Percentiles rank a stretch among this genome's conserved stretches.
Conservation (phyloP, 2,329 filamentous ascomycete genomes). For the Myriosclerotinia duriaeana region DNA sequence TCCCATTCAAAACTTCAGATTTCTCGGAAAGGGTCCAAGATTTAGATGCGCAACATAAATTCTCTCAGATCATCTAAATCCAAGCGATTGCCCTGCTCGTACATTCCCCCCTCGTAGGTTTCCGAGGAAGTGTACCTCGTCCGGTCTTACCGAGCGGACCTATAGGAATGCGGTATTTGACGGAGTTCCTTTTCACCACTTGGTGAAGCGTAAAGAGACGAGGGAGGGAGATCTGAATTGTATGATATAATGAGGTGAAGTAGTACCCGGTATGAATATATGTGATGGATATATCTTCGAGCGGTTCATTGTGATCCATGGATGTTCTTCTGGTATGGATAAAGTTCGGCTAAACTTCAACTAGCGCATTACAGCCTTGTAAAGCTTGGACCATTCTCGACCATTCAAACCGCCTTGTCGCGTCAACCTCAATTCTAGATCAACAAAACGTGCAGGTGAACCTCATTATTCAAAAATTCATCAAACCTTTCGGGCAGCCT, state of each 20-base stretch:
- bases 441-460: slow-evolving; percentile 13
- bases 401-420: not conserved
- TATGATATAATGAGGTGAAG: not conserved
- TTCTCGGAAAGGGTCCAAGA: not conserved
- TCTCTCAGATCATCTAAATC: not conserved
- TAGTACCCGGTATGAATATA: too few relatives aligned
- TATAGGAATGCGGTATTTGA: not conserved
- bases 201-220: slow-evolving; percentile 9
- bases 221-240: not conserved
- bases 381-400: not conserved
- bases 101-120: not conserved
- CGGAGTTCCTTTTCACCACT: not conserved
- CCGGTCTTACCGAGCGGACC: slow-evolving; percentile 6
- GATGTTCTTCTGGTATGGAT: too few relatives aligned
- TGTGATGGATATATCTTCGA: not conserved
- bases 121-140: not conserved
- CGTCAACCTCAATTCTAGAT: slow-evolving; percentile 18
- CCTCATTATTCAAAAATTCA: not conserved
- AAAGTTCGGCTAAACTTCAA: too few relatives aligned
- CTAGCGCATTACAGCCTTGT: not conserved
- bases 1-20: not conserved
- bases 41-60: not conserved
- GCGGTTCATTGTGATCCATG: too few relatives aligned
- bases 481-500: not conserved
- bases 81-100: not conserved